Base-by-base conservation (phyloP, 2,329 filamentous ascomycete genomes). In the Pseudogymnoascus sp. region DNA sequence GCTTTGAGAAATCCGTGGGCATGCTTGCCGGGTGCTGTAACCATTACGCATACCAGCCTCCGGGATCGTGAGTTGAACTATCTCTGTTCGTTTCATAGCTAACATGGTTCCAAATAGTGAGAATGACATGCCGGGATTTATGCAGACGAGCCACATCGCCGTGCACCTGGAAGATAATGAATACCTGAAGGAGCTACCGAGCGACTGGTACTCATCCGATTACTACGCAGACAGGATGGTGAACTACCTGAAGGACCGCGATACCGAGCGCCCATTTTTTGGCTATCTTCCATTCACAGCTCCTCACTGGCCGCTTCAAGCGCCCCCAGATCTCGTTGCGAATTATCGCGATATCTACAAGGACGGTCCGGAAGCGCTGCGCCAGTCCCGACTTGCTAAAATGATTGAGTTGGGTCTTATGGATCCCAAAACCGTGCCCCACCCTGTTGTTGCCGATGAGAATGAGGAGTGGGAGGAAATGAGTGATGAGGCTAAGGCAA, bases 291-390 rank as follows among this genome's bases (percentile, higher is more conserved):
- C 82, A 1, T 85, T 84, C 67, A 82, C 81, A 0, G 82, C 82
- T 0, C 82, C 82, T 1, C 82, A 85, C 64, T 85, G 82, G 82
- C 82, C 82, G 1, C 70, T 85, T 5, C 82, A 85, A 65, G 81
- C 81, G 0, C 81, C 82, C 0, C 69, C 73, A 56, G 74, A 78
- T 39, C 74, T 73, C 45, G 73, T 77, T 52, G 69, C 73, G 5
- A 74, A 78, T 61, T 81, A 81, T 66, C 70, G 73, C 26, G 78
- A 77, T 10, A 67, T 74, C 12, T 81, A 81, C 63, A 74, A 80
- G 59, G 74, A 77, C 0, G 79, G 79, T 0, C 79, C 79, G 1
- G 73, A 78, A 38, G 76, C 70, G 0, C 69, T 82, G 5, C 71
- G 78, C 2, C 62, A 72, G 34, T 68, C 71, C 30, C 74, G 80